A percentile compares a stretch with the other conserved stretches of the same genome.
Evolutionary conservation across 768 basidiomycete species (phyloP).

Genomic region (Russula griseocarnosa): DNA sequence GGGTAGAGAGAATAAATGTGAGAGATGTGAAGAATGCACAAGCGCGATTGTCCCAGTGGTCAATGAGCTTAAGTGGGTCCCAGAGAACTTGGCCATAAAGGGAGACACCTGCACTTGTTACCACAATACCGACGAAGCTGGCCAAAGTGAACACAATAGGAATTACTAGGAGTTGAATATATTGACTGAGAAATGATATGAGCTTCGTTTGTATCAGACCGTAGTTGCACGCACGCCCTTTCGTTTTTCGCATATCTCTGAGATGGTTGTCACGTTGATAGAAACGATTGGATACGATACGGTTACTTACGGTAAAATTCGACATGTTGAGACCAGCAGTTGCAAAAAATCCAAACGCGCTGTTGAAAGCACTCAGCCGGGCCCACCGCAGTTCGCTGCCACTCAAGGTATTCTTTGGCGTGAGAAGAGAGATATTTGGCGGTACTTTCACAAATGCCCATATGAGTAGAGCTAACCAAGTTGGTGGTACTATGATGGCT

Average conservation of each 20-base stretch:
- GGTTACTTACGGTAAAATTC: conserved; percentile 61
- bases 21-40: conserved; percentile 81
- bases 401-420: conserved; percentile 45
- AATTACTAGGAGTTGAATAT: conserved; percentile 69
- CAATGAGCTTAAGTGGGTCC: conserved; percentile 74
- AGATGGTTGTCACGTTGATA: background rate
- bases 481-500: conserved; percentile 42
- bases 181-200: conserved; percentile 47
- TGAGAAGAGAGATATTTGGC: conserved; percentile 52
- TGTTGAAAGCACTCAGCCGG: conserved; percentile 74
- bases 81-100: conserved; percentile 68
- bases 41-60: conserved; percentile 79
- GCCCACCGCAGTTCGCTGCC: conserved; percentile 64
- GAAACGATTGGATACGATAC: background rate
- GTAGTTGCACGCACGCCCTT: conserved; percentile 44
- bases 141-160: conserved; percentile 72
- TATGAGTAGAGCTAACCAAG: conserved; percentile 35
- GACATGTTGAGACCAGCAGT: conserved; percentile 77
- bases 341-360: conserved; percentile 68
- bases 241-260: conserved; percentile 72
- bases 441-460: conserved; percentile 59
- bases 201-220: background rate
- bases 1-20: conserved; percentile 65
- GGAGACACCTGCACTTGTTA: conserved; percentile 68
- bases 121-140: conserved; percentile 76